phyloP scores from a whole-genome alignment of 176 grass and related monocot species.

The barley (Hordeum vulgare) region DNA sequence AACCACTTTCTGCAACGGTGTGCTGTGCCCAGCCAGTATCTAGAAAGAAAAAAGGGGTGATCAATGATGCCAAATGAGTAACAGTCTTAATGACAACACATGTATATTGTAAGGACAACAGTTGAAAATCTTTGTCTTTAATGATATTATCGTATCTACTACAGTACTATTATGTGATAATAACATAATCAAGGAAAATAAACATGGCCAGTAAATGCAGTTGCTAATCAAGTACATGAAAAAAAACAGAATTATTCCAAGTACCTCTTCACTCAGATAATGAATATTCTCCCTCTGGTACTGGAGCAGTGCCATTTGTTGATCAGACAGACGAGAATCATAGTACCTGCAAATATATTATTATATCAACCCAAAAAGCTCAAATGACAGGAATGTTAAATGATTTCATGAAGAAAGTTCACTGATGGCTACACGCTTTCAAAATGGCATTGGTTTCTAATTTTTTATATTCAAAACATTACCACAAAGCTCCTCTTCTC shows the following conservation, averaged over 20 bases:
- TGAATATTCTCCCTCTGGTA: slow-evolving; percentile 98
- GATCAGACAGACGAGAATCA: slow-evolving; percentile 82
- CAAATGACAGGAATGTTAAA: neutral
- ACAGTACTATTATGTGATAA: neutral
- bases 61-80: neutral
- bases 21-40: neutral
- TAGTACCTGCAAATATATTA: slow-evolving; percentile 48
- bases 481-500: neutral
- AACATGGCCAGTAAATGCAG: neutral
- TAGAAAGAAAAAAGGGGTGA: neutral
- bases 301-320: slow-evolving; percentile 94
- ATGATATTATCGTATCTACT: neutral
- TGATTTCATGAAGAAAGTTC: neutral
- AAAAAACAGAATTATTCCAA: neutral
- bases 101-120: neutral
- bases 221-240: neutral
- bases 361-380: neutral
- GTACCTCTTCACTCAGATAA: slow-evolving; percentile 96
- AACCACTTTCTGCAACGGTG: neutral
- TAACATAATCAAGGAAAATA: neutral
- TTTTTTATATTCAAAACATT: neutral
- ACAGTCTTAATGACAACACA: neutral
- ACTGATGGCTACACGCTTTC: neutral
- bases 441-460: neutral
- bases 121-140: neutral